These are phyloP conservation scores for Acorus calamus DNA, from an alignment of 106 monocot species.

Conservation along the genomic window DNA sequence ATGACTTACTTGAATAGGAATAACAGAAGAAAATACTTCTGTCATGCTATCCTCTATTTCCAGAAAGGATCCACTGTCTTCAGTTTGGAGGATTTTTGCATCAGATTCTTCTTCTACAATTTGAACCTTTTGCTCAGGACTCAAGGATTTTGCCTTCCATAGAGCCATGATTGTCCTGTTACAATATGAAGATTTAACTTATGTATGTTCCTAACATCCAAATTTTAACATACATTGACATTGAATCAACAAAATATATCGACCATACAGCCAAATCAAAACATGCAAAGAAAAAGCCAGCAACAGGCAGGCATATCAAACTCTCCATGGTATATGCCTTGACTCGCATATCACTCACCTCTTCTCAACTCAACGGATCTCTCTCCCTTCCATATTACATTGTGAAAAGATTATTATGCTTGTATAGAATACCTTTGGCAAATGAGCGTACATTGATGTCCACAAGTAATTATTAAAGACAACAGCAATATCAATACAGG, in stretches of 20 bases:
- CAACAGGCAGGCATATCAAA: no score
- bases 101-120: conserved; percentile 68
- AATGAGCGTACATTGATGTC: no score
- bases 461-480: no score
- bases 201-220: no score
- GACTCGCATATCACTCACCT: no score
- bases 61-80: conserved; percentile 49
- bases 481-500: no score
- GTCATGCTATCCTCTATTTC: conserved; percentile 53
- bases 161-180: conserved; percentile 81
- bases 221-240: no score
- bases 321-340: no score
- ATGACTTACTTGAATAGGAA: conserved; percentile 41
- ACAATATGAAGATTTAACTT: conserved; percentile 1
- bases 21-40: conserved; percentile 45
- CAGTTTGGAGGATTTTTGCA: conserved; percentile 21
- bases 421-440: no score
- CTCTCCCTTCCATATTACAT: no score
- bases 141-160: conserved; percentile 68
- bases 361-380: no score
- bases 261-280: not conserved
- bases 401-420: no score
- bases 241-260: not conserved
- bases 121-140: conserved; percentile 61
- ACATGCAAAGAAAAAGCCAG: not conserved